phyloP scores from a whole-genome alignment of 371 early-diverging fungal species.

The Apophysomyces ossiformis region DNA sequence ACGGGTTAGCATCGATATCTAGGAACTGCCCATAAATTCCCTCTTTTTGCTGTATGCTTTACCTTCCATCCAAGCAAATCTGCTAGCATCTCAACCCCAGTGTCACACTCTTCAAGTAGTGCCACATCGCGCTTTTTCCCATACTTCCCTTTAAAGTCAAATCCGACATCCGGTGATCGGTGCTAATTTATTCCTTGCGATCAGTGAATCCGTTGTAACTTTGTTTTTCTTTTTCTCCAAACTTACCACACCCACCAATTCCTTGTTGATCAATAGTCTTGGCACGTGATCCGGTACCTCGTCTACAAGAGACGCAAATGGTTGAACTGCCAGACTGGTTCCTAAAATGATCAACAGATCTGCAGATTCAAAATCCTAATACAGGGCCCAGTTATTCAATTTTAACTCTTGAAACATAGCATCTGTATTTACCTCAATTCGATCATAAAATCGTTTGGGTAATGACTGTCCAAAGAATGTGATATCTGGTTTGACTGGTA shows the following conservation, averaged over 20 bases:
- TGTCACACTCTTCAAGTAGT: constrained; percentile 80
- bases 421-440: constrained; percentile 46
- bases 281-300: constrained; percentile 69
- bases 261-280: constrained; percentile 87
- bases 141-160: constrained; percentile 82
- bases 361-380: constrained; percentile 70
- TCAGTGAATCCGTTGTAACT: background rate
- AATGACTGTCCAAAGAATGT: constrained; percentile 94
- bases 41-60: constrained; percentile 18
- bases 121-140: constrained; percentile 75
- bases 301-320: constrained; percentile 85
- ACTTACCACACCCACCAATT: constrained; percentile 71
- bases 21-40: background rate
- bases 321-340: constrained; percentile 85
- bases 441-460: constrained; percentile 75
- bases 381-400: background rate
- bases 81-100: constrained; percentile 65
- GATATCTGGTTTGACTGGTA: constrained; percentile 91
- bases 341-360: constrained; percentile 94
- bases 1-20: background rate
- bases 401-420: background rate
- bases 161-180: constrained; percentile 57
- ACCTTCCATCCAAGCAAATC: constrained; percentile 53
- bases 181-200: constrained; percentile 15
- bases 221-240: background rate